Evolutionary conservation across 225 moss, liverwort and hornwort genomes (phyloP).

Genomic region (Bryum argenteum): DNA sequence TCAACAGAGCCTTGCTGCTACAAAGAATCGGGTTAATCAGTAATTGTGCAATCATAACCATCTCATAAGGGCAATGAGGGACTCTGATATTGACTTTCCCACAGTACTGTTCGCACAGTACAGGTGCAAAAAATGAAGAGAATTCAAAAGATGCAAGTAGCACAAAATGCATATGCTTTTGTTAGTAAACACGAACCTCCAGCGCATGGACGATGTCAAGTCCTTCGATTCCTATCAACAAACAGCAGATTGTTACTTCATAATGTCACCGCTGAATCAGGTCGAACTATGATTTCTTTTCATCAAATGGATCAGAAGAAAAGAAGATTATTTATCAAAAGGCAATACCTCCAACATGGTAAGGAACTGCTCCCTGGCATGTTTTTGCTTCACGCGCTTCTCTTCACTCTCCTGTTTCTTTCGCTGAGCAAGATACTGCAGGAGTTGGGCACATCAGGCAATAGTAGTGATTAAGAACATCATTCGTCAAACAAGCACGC

Average conservation of each 20-base stretch:
- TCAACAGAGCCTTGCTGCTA: slow-evolving; percentile 77
- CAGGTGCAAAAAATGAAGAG: not conserved
- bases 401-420: slow-evolving; percentile 96
- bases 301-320: not conserved
- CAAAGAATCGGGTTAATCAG: slow-evolving; percentile 2
- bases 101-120: no score
- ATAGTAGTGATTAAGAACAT: slow-evolving; percentile 5
- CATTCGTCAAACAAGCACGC: slow-evolving; percentile 1
- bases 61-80: not conserved
- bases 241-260: slow-evolving; percentile 15
- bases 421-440: slow-evolving; percentile 94
- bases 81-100: slow-evolving; percentile 1
- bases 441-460: slow-evolving; percentile 1
- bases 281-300: not conserved
- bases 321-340: not conserved
- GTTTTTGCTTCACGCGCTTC: slow-evolving; percentile 94
- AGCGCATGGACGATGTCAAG: slow-evolving; percentile 85
- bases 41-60: not conserved
- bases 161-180: slow-evolving; percentile 1
- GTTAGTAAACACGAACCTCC: slow-evolving; percentile 60
- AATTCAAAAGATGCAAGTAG: slow-evolving; percentile 5
- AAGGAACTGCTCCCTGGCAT: slow-evolving; percentile 93
- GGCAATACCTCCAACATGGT: slow-evolving; percentile 86
- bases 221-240: slow-evolving; percentile 83
- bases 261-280: not conserved